Evolutionary conservation across 805 yeast species (phyloP), one percentile per base, ranked within the genome.

Genomic region (Candida caryicola): DNA sequence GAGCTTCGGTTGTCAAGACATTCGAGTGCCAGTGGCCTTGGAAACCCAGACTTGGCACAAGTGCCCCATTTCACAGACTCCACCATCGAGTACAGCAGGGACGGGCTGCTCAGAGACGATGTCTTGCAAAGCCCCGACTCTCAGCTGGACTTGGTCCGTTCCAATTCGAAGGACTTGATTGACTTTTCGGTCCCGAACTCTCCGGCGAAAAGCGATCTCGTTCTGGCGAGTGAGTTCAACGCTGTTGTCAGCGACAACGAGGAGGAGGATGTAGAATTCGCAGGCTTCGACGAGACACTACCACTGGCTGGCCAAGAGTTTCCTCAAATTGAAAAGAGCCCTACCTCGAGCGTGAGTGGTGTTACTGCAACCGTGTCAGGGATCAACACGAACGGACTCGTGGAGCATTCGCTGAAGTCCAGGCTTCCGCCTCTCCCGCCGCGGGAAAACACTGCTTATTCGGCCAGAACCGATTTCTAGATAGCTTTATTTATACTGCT

Each of bases 291-390:
- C 29, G 33, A 35, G n/a, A 35, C 28, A 13, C 9, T 29, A 9
- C 21, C 12, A 17, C 38, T 4, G 17, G 14, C 7, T 23, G 29
- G 21, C 17, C 38, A 1, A 28, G 19, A 10, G 14, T 18, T n/a
- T 23, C 35, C 25, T 7, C 25, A 32, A 49, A 29, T 21, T 21
- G 25, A 21, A 7, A 36, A 33, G 16, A 36, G 32, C 18, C 50
- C 53, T 1, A 50, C 39, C 33, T 28, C 44, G 13, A 48, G 50
- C 34, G 29, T 47, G 4, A 33, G 40, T 30, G 33, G 44, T n/a
- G 29, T 29, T 15, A 28, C 31, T 13, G 37, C 31, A 13, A 17
- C 23, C 2, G 26, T 23, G 5, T 15, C 28, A 15, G 21, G 9
- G 25, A 10, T 21, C 10, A 10, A 7, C 10, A 7, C 25, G 10